Conservation (phyloP, 139 green algal genomes). For the Chlorella sp. region DNA sequence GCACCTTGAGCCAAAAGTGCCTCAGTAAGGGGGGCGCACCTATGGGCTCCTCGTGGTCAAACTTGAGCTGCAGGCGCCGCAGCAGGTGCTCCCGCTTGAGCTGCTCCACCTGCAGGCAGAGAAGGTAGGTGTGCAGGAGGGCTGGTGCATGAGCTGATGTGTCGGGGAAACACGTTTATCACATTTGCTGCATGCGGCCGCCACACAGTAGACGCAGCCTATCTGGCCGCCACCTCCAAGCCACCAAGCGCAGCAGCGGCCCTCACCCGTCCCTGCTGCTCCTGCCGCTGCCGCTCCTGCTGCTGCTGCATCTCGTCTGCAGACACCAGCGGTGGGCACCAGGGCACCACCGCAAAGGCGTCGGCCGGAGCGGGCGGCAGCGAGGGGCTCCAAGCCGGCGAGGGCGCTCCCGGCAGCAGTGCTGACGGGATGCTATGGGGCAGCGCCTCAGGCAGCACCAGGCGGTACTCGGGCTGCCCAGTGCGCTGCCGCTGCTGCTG, state of each 20-base stretch:
- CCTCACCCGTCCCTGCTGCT: neutral
- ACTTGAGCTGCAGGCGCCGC: neutral
- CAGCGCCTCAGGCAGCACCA: neutral
- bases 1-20: too few species aligned
- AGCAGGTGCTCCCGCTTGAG: neutral
- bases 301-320: neutral
- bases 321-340: neutral
- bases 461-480: neutral
- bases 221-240: too few species aligned
- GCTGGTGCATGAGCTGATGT: neutral
- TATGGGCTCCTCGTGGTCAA: slow-evolving; percentile 8
- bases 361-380: neutral
- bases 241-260: too few species aligned
- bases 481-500: neutral
- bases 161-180: too few species aligned
- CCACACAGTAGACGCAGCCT: too few species aligned
- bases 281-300: neutral
- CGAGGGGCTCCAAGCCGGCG: too few species aligned
- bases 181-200: too few species aligned
- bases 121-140: neutral
- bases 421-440: neutral
- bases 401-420: too few species aligned
- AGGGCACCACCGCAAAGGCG: neutral
- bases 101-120: neutral
- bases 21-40: too few species aligned